These are phyloP conservation scores for Cadophora gregata DNA, from an alignment of 2,329 filamentous ascomycete species.

Conservation along the genomic window DNA sequence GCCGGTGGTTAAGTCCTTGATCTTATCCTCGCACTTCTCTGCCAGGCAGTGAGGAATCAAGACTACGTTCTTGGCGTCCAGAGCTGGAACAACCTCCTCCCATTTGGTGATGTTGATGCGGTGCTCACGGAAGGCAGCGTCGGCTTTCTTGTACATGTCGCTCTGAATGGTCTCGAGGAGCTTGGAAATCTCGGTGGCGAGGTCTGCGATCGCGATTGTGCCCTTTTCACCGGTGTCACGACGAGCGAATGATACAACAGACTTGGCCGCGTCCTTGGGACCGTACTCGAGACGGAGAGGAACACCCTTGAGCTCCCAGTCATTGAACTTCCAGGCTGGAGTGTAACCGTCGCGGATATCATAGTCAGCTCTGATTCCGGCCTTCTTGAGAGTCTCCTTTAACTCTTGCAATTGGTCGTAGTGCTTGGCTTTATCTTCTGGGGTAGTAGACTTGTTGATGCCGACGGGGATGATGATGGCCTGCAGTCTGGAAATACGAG, in stretches of 20 bases:
- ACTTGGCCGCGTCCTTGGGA: conserved; percentile 88
- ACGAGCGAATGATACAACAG: conserved; percentile 83
- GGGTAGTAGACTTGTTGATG: conserved; percentile 83
- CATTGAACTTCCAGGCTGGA: conserved; percentile 97
- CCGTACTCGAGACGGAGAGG: conserved; percentile 95
- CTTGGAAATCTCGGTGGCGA: conserved; percentile 75
- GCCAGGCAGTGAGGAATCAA: conserved; percentile 90
- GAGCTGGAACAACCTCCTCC: conserved; percentile 87
- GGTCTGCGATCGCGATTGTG: conserved; percentile 75
- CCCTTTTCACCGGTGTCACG: conserved; percentile 88
- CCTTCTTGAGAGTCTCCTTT: conserved; percentile 70
- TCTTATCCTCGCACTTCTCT: conserved; percentile 84
- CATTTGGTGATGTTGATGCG: conserved; percentile 83
- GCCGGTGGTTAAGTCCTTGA: conserved; percentile 89
- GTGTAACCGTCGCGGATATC: conserved; percentile 90
- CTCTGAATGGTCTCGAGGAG: conserved; percentile 89
- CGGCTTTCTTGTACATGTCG: conserved; percentile 77
- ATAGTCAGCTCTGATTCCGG: conserved; percentile 77
- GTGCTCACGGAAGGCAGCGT: conserved; percentile 79
- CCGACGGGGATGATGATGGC: conserved; percentile 90
- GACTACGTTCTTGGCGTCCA: conserved; percentile 92
- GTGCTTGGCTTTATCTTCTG: conserved; percentile 79
- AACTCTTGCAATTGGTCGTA: conserved; percentile 78
- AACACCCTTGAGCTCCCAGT: conserved; percentile 97
- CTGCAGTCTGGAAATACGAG: conserved; percentile 86